Evolutionary conservation across 768 basidiomycete species (phyloP).

Genomic region (Mycena sanguinolenta): DNA sequence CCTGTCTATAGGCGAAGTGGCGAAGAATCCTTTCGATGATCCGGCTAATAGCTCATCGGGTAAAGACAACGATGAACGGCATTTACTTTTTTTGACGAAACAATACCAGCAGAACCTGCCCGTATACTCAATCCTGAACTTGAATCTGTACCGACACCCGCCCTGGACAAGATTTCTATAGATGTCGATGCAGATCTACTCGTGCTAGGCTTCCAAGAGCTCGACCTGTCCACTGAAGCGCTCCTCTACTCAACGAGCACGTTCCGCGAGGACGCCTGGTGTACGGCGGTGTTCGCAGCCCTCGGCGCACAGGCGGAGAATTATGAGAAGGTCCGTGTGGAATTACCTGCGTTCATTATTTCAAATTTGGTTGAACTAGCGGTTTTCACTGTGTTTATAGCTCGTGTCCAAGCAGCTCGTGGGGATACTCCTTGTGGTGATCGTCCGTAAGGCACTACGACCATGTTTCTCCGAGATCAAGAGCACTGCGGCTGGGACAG

Average conservation of each 20-base stretch:
- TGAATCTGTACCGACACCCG: background rate
- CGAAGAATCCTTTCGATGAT: constrained; percentile 37
- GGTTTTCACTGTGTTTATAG: constrained; percentile 52
- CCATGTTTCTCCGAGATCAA: constrained; percentile 67
- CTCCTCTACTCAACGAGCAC: constrained; percentile 78
- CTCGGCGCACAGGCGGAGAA: constrained; percentile 74
- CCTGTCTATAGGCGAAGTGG: constrained; percentile 48
- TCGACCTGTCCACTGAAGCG: constrained; percentile 84
- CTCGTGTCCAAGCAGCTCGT: constrained; percentile 84
- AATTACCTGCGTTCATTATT: too few relatives aligned
- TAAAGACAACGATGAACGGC: background rate
- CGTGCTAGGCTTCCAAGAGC: constrained; percentile 85
- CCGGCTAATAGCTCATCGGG: background rate
- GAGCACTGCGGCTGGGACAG: constrained; percentile 71
- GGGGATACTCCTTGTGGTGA: constrained; percentile 81
- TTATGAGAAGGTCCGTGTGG: constrained; percentile 79
- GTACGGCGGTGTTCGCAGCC: constrained; percentile 71
- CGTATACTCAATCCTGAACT: background rate
- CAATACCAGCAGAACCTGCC: constrained; percentile 1
- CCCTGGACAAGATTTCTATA: too few relatives aligned
- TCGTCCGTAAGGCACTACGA: constrained; percentile 69
- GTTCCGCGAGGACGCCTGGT: constrained; percentile 80
- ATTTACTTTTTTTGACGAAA: background rate
- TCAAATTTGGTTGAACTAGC: too few relatives aligned
- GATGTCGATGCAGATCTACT: constrained; percentile 57